These are phyloP conservation scores for Symbiodinium natans DNA, from an alignment of 73 alveolate genomes.

Conservation along the genomic window DNA sequence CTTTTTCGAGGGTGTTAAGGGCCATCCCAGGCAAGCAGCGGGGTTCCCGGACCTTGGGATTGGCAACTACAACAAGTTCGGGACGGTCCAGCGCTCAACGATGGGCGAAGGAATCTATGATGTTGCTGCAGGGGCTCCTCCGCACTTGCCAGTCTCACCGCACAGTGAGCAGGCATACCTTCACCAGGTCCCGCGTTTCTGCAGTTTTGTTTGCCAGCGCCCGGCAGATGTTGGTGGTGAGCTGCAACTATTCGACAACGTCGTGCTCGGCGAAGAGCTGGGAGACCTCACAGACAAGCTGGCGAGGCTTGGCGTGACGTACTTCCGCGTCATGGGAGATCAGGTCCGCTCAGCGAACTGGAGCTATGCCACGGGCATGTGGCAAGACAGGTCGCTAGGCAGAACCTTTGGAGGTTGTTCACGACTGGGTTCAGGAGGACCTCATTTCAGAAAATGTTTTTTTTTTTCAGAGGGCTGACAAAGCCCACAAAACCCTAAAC, in stretches of 20 bases:
- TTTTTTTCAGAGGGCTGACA: not conserved
- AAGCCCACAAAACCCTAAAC: no score
- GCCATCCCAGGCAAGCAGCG: slow-evolving; percentile 68
- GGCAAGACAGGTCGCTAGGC: slow-evolving; percentile 44
- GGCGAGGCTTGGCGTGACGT: slow-evolving; percentile 27
- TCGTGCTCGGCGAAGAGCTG: not conserved
- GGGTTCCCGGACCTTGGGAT: slow-evolving; percentile 26
- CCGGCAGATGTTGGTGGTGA: slow-evolving; percentile 39
- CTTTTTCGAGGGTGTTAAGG: no score
- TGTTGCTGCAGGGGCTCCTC: slow-evolving; percentile 71
- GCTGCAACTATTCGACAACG: slow-evolving; percentile 42
- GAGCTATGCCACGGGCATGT: slow-evolving; percentile 50
- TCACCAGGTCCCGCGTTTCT: slow-evolving; percentile 63
- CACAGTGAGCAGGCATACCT: slow-evolving; percentile 84
- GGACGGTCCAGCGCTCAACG: slow-evolving; percentile 36
- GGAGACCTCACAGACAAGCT: slow-evolving; percentile 31
- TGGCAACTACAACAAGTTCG: slow-evolving; percentile 61
- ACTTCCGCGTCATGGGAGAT: slow-evolving; percentile 54
- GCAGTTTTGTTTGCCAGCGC: slow-evolving; percentile 39
- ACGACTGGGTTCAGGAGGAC: not conserved
- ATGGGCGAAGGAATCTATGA: slow-evolving; percentile 30
- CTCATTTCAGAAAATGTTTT: not conserved
- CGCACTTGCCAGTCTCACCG: slow-evolving; percentile 65
- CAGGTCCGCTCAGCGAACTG: slow-evolving; percentile 17
- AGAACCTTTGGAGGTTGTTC: not conserved